Evolutionary conservation across 805 yeast species (phyloP), one percentile per base, ranked within the genome.

Genomic region (Candida pini): DNA sequence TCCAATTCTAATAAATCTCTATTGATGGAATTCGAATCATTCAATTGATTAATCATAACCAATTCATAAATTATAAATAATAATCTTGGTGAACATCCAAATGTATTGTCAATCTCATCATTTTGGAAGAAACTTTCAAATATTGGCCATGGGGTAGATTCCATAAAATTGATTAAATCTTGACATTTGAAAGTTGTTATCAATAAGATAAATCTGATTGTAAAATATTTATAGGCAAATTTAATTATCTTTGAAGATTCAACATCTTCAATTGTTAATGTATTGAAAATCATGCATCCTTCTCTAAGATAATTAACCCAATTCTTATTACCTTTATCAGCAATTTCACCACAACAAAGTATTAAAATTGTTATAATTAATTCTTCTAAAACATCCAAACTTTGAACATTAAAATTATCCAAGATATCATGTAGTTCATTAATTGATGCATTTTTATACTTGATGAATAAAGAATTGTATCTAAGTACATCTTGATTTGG

Each of bases 71-170:
- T 48, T 7, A 44, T 26, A 26, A 40, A 30, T 2, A 53, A 23
- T n/a, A 55, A 34, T 26, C 44, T 31, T 6, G 59, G 58, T 1
- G 59, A 51, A 36, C 58, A 53, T 5, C 60, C 59, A 34, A 48
- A 44, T 48, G 53, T 44, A 19, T 49, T 48, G 26, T 55, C 60
- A 16, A 54, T 42, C 6, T 30, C 23, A 22, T 38, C 39, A 25
- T 21, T 37, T 14, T 41, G 39, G 33, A 51, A 54, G 22, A 48
- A 38, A 4, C 26, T 19, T 8, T 36, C 48, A 3, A 53, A 41
- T 8, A 51, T 32, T 28, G 47, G 51, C 47, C 56, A 39, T 9
- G 52, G 47, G 14, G 44, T 39, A 8, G 30, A 16, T 1, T 28
- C 31, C 14, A 39, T 13, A 24, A 54, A 44, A 4, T 13, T 18